phyloP scores from a whole-genome alignment of 2,329 filamentous ascomycete species.

The Fusarium setosum region DNA sequence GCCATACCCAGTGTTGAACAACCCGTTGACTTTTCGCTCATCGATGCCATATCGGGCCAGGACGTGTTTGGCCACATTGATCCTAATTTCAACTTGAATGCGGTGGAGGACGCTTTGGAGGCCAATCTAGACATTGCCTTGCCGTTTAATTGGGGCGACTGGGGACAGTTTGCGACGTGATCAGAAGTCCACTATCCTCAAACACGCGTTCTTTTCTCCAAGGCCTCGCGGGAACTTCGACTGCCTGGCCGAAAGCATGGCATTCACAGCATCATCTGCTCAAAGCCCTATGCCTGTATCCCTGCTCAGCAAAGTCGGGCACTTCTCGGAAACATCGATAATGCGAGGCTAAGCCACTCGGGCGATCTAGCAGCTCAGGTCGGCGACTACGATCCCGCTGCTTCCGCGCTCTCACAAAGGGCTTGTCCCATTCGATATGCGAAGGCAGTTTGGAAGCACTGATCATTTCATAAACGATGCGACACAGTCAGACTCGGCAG shows the following conservation, averaged over 20 bases:
- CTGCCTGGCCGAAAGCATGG: too few species aligned
- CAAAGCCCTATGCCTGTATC: neutral
- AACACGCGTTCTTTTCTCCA: neutral
- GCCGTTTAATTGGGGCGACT: slow-evolving; percentile 63
- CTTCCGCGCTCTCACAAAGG: neutral
- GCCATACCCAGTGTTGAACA: slow-evolving; percentile 46
- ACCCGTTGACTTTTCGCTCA: slow-evolving; percentile 54
- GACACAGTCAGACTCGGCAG: too few species aligned
- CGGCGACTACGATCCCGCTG: neutral
- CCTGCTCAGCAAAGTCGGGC: neutral
- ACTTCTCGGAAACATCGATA: neutral
- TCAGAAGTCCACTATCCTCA: neutral
- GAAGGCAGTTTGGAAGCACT: too few species aligned
- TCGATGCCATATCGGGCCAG: slow-evolving; percentile 59
- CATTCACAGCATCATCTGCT: neutral
- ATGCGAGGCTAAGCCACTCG: neutral
- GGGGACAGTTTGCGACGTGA: slow-evolving; percentile 52
- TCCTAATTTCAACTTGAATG: slow-evolving; percentile 64
- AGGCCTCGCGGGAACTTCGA: too few species aligned
- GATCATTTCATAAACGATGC: too few species aligned
- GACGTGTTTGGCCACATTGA: slow-evolving; percentile 67
- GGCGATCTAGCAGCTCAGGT: neutral
- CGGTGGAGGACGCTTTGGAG: slow-evolving; percentile 65
- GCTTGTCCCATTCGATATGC: neutral
- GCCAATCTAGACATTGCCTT: slow-evolving; percentile 65